Percentiles rank a stretch among this genome's conserved stretches.
Conservation (phyloP, 2,329 filamentous ascomycete species). For the Neonectria neomacrospora region DNA sequence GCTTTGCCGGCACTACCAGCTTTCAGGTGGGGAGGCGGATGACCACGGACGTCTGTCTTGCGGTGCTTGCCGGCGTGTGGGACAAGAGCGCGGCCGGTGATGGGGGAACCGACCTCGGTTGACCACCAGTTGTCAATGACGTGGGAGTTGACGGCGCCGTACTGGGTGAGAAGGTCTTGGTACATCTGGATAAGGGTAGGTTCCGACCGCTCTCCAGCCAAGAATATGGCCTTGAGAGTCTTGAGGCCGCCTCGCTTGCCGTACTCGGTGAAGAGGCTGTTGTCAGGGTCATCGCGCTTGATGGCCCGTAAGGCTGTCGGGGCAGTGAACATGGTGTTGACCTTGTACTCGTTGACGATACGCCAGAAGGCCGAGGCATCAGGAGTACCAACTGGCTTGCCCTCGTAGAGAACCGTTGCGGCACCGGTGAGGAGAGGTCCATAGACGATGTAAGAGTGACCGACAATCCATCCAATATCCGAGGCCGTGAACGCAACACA, state of each 20-base stretch:
- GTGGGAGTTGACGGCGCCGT: slow-evolving; percentile 70
- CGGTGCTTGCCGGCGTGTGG: slow-evolving; percentile 70
- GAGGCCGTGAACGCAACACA: slow-evolving; percentile 80
- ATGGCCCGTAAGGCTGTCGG: slow-evolving; percentile 90
- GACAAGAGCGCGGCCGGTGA: slow-evolving; percentile 64
- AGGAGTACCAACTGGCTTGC: slow-evolving; percentile 92
- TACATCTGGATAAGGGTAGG: slow-evolving; percentile 86
- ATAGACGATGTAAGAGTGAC: slow-evolving; percentile 86
- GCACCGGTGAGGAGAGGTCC: slow-evolving; percentile 87
- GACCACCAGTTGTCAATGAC: slow-evolving; percentile 73
- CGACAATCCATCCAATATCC: slow-evolving; percentile 86
- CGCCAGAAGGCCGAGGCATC: slow-evolving; percentile 91
- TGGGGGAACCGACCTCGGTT: slow-evolving; percentile 68
- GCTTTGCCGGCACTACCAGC: slow-evolving; percentile 90
- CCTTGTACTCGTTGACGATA: slow-evolving; percentile 84
- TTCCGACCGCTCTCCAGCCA: slow-evolving; percentile 90
- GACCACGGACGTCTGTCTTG: slow-evolving; percentile 52
- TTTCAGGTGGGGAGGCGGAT: slow-evolving; percentile 68
- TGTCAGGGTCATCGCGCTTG: slow-evolving; percentile 83
- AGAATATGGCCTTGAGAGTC: slow-evolving; percentile 78
- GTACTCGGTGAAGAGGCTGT: slow-evolving; percentile 69
- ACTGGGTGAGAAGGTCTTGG: slow-evolving; percentile 74
- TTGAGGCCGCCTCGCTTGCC: slow-evolving; percentile 78
- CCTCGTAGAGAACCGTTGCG: slow-evolving; percentile 89
- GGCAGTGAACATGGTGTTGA: slow-evolving; percentile 86